phyloP scores from a whole-genome alignment of 441 rosid genomes.

The Croton laevigatus region DNA sequence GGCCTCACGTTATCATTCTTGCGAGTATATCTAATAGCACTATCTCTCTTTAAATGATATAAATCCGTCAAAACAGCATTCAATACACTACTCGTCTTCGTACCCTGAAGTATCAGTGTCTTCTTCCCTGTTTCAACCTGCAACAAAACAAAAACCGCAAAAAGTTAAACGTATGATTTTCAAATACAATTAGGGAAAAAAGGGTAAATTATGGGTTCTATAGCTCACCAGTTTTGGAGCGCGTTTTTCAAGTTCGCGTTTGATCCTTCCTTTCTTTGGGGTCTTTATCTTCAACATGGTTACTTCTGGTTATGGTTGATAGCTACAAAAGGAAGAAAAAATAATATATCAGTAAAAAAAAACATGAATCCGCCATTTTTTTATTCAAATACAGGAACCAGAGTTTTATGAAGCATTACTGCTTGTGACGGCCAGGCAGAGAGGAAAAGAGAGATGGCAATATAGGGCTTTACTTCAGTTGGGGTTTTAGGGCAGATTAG shows the following conservation, averaged over 20 bases:
- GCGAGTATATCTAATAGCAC: constrained; percentile 67
- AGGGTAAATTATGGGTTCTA: neutral
- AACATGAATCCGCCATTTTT: too few species aligned
- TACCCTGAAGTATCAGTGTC: constrained; percentile 86
- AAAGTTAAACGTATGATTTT: neutral
- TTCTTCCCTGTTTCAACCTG: constrained; percentile 93
- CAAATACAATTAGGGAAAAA: neutral
- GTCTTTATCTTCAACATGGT: constrained; percentile 57
- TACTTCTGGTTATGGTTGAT: neutral
- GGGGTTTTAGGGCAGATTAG: neutral
- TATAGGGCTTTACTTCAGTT: constrained; percentile 12
- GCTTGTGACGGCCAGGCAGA: neutral
- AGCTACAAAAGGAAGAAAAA: too few species aligned
- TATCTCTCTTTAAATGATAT: constrained; percentile 69
- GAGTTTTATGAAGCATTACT: neutral
- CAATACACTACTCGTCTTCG: constrained; percentile 68
- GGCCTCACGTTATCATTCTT: constrained; percentile 92
- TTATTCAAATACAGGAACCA: neutral
- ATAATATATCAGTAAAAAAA: too few species aligned
- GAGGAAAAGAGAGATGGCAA: neutral
- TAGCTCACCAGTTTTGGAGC: constrained; percentile 69
- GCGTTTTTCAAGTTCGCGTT: constrained; percentile 67
- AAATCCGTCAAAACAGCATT: constrained; percentile 66
- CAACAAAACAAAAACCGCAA: neutral
- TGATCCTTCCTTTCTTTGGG: constrained; percentile 48